Percentiles rank a stretch among this genome's conserved stretches.
Conservation (phyloP, 2,329 filamentous ascomycete genomes). For the Paraphaeosphaeria sporulosa region DNA sequence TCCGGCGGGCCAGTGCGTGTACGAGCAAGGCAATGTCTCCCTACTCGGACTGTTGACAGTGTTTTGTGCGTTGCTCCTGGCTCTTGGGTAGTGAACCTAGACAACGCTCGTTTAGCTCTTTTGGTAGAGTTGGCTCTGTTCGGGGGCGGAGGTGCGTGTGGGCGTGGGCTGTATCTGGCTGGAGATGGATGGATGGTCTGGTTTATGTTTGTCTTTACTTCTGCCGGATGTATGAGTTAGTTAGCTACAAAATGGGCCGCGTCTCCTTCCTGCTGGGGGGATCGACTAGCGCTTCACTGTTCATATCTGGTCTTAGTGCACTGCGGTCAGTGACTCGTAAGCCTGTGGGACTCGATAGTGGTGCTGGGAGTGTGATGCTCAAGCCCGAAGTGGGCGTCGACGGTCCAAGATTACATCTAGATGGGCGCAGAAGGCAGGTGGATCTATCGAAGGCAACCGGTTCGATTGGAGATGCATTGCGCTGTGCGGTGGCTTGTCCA, state of each 20-base stretch:
- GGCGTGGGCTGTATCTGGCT: slow-evolving; percentile 2
- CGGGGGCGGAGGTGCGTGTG: not conserved
- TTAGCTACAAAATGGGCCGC: slow-evolving; percentile 38
- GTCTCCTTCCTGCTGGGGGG: slow-evolving; percentile 27
- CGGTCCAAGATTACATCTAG: too few relatives aligned
- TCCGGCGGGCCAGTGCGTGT: slow-evolving; percentile 30
- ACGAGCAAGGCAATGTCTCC: slow-evolving; percentile 36
- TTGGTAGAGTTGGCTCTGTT: not conserved
- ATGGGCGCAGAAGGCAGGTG: too few relatives aligned
- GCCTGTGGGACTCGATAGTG: not conserved
- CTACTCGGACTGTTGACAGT: slow-evolving; percentile 41
- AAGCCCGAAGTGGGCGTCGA: not conserved
- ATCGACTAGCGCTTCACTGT: slow-evolving; percentile 21
- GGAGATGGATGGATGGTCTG: slow-evolving; percentile 22
- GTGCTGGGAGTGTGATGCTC: not conserved
- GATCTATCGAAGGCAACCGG: too few relatives aligned
- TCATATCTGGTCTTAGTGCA: not conserved
- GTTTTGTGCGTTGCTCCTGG: slow-evolving; percentile 26
- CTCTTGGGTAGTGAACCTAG: slow-evolving; percentile 16
- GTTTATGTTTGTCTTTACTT: slow-evolving; percentile 28
- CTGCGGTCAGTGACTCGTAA: not conserved
- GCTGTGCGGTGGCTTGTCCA: not conserved
- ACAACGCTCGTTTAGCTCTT: slow-evolving; percentile 13
- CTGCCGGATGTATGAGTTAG: slow-evolving; percentile 42
- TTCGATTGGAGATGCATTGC: not conserved